Percentiles rank a stretch among this genome's conserved stretches.
Evolutionary conservation across 2,329 filamentous ascomycete species (phyloP).

Genomic region (Aspergillus oerlinghausenensis): DNA sequence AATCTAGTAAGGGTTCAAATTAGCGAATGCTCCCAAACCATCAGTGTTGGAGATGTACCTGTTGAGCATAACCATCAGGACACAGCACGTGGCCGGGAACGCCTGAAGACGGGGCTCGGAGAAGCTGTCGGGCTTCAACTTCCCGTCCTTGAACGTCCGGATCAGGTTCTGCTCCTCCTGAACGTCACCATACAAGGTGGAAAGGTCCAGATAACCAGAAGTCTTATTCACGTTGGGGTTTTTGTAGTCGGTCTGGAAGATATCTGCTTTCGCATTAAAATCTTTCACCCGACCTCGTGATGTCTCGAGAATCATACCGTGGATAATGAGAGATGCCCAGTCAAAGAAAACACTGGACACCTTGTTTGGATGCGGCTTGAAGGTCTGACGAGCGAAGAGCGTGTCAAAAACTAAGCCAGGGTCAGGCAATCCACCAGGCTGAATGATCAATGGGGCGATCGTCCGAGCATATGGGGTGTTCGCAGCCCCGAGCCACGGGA

Average conservation of each 20-base stretch:
- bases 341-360: constrained; percentile 69
- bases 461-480: constrained; percentile 64
- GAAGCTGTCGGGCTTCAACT: constrained; percentile 68
- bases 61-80: constrained; percentile 68
- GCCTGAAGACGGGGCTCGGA: constrained; percentile 66
- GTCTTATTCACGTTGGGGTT: constrained; percentile 61
- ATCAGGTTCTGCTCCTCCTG: constrained; percentile 47
- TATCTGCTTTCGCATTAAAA: constrained; percentile 40
- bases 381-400: constrained; percentile 39
- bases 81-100: constrained; percentile 67
- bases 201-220: constrained; percentile 67
- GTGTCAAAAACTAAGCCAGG: constrained; percentile 49
- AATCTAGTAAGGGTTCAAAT: constrained; percentile 43
- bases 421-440: constrained; percentile 64
- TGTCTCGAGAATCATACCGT: constrained; percentile 45
- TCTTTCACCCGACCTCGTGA: neutral
- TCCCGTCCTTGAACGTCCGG: constrained; percentile 64
- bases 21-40: neutral
- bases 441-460: constrained; percentile 54
- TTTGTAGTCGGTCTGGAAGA: constrained; percentile 64
- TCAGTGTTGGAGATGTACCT: constrained; percentile 16
- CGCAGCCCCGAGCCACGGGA: constrained; percentile 63
- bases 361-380: constrained; percentile 60
- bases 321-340: constrained; percentile 69
- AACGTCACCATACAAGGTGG: constrained; percentile 64